Base-by-base conservation (phyloP, 495 filamentous ascomycete genomes). In the Talaromyces borbonicus region DNA sequence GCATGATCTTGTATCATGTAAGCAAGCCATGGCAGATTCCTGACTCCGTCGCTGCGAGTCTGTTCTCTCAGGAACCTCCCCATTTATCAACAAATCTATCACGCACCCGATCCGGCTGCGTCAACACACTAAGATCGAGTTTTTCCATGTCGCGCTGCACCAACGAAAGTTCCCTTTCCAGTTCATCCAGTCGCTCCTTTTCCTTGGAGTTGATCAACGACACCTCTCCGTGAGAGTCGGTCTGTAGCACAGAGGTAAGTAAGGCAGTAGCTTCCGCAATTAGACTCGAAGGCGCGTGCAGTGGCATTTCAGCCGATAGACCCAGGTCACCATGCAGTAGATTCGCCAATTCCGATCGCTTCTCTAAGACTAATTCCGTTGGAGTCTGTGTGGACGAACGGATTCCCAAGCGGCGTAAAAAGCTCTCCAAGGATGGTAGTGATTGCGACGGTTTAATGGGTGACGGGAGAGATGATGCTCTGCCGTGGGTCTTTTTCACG, bases 391-490 rank as follows among this genome's bases (percentile, higher is more conserved):
- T 20, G n/a, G 58, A 50, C 2, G 55, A 52, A 5, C 52, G 50
- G 15, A 71, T 32, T 1, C 66, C 68, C 9, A 66, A 49, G 12
- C 65, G 67, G 22, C 67, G 66, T 38, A 69, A 46, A 12, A 69
- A 47, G 25, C 52, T 60, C 32, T 64, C 61, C 3, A 71, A 48
- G 22, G 52, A 53, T 9, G 60, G 60, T 27, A 57, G 57, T 5
- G 43, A 32, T 33, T 30, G 26, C 24, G 18, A 19, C 8, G 25
- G 26, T 24, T 22, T 18, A 11, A 20, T 35, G 8, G 30, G 20
- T 22, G 20, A 24, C 3, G 20, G 16, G 14, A 46, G 8, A 15
- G 47, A 43, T 6, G 38, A 42, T 14, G 18, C 14, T 15, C 37
- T 41, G 20, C 30, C 38, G 16, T 43, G 38, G 16, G 47, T 20